Evolutionary conservation across 164 flowering plant genomes (phyloP), one percentile per base, ranked within the genome.

Genomic region (Annona cherimola): DNA sequence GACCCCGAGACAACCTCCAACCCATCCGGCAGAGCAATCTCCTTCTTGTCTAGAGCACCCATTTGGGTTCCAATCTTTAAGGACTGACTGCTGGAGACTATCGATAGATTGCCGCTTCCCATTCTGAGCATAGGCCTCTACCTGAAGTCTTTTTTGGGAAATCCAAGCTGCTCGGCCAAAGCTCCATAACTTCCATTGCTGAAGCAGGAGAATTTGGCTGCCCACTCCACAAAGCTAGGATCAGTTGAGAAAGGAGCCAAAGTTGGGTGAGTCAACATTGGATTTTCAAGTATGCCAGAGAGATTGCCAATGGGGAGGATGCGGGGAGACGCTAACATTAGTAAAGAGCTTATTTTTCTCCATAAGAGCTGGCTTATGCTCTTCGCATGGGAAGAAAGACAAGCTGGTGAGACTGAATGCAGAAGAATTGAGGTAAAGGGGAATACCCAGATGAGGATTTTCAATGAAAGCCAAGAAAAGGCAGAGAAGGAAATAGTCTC

Each of bases 141-240:
- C 42, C 74, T 44, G 74, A 81, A 72, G 73, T 85, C 86, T 40
- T 67, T 39, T 8, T 77, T 81, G 41, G 65, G 81, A 35, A 67
- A 45, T 61, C 81, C 83, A 4, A 81, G 66, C 71, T 79, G 88
- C 40, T 67, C 68, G 8, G 68, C 77, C 43, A 80, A 45, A 3
- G 87, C 86, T 14, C 78, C 76, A 70, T 81, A 82, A 73, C 75
- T 87, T 65, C 83, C 46, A 71, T 80, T 81, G 0, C 92, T 84
- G 55, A 91, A 94, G 73, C 87, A 84, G 1, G 98, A 90, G 66
- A 81, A 88, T 71, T 84, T 88, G 0, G 97, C 97, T 40, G 97
- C 98, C 73, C 98, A 76, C 76, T 90, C 94, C 0, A 84, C 94
- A 42, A 94, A 94, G 5, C 90, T 97, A 16, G 97, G 94, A 79